Base-by-base conservation (phyloP, 2,329 filamentous ascomycete genomes). In the Hypoxylon sp. region DNA sequence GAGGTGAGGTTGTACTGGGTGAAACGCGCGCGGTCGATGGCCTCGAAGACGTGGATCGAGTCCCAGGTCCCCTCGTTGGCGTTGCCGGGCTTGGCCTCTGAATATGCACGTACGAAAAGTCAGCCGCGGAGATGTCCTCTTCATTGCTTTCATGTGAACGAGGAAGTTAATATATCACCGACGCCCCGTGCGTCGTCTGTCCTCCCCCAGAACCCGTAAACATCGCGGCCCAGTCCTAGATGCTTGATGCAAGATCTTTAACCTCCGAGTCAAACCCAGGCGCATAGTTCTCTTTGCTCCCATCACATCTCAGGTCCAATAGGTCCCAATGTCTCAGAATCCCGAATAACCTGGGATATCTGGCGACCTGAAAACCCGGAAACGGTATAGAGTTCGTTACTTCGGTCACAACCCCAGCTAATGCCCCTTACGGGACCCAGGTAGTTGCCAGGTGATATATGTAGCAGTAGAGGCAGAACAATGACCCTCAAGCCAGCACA, bases 1-100 rank as follows among this genome's bases (percentile, higher is more conserved):
- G 92, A 96, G 0, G 95, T 99, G 69, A 99, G 89, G 80, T 97
- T 97, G 86, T 99, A 99, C 81, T 97, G 94, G 62, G 93, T 94
- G 70, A 89, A 92, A 68, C 95, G 90, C 69, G 92, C 93, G 69
- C 93, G 91, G 78, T 99, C 95, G 73, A 93, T 93, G 62, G 94
- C 93, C 79, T 99, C 95, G 78, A 99, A 97, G 70, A 99, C 95
- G 82, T 99, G 95, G 76, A 99, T 98, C 69, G 92, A 97, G 81
- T 99, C 95, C 95, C 95, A 99, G 57, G 93, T 90, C 61, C 93
- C 94, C 59, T 91, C 87, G 74, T 87, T 89, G 71, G 85, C 86
- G 76, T 82, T 85, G 70, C 84, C 87, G 65, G 84, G 89, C 59
- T 84, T 88, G 70, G 87, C 90, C 74, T 86, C 90, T 94, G 65